Conservation (phyloP, 2,329 filamentous ascomycete species). For the Byssochlamys sp. region DNA sequence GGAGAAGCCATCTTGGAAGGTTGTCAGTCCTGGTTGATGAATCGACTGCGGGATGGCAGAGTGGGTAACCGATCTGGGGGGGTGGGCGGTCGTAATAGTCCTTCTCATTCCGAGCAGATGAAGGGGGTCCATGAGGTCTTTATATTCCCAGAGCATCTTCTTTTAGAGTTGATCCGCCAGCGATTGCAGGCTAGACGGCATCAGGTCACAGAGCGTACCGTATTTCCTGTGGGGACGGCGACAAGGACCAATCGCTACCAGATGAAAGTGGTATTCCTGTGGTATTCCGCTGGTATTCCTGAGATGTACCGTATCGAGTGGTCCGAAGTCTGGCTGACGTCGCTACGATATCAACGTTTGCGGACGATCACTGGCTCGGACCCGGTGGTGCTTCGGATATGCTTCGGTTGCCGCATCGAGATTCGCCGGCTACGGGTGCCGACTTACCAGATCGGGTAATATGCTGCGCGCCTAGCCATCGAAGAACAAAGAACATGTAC, state of each 20-base stretch:
- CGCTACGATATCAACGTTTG: slow-evolving; percentile 1
- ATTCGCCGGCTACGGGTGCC: slow-evolving; percentile 1
- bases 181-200: slow-evolving; percentile 4
- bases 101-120: not conserved
- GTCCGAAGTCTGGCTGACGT: not conserved
- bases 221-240: not conserved
- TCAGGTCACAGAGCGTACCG: slow-evolving; percentile 4
- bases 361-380: not conserved
- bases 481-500: slow-evolving; percentile 2
- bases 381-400: not conserved
- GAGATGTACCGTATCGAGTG: not conserved
- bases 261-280: too few species aligned
- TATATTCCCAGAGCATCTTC: not conserved
- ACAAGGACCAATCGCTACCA: not conserved
- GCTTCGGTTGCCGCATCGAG: slow-evolving; percentile 1
- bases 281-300: not conserved
- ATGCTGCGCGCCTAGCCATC: slow-evolving; percentile 5
- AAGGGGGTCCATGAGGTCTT: not conserved
- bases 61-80: not conserved
- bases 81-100: not conserved
- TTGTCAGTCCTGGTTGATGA: slow-evolving; percentile 1
- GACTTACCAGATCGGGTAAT: slow-evolving; percentile 4
- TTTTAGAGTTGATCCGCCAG: not conserved
- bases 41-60: not conserved
- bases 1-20: slow-evolving; percentile 1